A percentile compares a stretch with the other conserved stretches of the same genome.
These are phyloP conservation scores for Mycena maculata DNA, from an alignment of 768 basidiomycete species.

Conservation along the genomic window DNA sequence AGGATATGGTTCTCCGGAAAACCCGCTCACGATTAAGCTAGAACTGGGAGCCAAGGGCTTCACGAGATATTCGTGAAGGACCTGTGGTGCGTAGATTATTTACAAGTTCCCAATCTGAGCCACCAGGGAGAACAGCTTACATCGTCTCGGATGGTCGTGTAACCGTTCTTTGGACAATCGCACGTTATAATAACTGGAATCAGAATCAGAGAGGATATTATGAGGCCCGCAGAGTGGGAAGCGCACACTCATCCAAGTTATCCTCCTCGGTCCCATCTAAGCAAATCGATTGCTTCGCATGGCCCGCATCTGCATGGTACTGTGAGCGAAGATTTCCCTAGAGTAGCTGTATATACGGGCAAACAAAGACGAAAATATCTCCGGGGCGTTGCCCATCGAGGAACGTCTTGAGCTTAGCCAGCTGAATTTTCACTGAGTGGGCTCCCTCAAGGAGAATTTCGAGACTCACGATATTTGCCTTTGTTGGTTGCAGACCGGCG, in stretches of 20 bases:
- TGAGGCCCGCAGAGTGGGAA: not conserved
- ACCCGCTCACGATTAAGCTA: not conserved
- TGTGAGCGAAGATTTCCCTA: no score
- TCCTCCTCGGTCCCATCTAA: constrained; percentile 13
- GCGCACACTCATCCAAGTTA: constrained; percentile 4
- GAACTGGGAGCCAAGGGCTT: constrained; percentile 1
- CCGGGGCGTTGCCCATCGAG: not conserved
- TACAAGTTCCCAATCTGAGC: not conserved
- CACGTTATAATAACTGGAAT: constrained; percentile 3
- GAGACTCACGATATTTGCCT: constrained; percentile 10
- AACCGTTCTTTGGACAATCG: not conserved
- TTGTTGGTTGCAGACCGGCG: not conserved
- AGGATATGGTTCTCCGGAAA: not conserved
- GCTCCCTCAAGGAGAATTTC: not conserved
- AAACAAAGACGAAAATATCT: constrained; percentile 19
- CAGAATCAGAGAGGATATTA: not conserved
- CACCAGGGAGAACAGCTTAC: no score
- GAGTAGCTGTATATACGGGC: no score
- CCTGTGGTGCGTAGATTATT: not conserved
- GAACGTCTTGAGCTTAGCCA: not conserved
- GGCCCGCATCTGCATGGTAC: constrained; percentile 20
- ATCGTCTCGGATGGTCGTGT: constrained; percentile 3
- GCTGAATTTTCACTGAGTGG: not conserved
- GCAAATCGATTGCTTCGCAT: not conserved
- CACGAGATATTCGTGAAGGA: constrained; percentile 5